phyloP scores from a whole-genome alignment of 1,139 yeast species.

The Candida neerlandica region DNA sequence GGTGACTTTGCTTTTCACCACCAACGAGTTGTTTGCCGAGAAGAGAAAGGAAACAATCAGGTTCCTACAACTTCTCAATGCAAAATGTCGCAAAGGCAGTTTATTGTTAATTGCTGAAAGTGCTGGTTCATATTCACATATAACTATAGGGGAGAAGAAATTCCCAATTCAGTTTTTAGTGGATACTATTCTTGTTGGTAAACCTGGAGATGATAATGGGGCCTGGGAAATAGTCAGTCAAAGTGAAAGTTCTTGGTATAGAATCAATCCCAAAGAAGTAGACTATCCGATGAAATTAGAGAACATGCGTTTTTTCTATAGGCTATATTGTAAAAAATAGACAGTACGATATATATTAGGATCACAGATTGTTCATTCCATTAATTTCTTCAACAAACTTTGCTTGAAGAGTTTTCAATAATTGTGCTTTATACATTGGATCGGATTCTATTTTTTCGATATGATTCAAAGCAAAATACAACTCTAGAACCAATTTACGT shows the following conservation, averaged over 20 bases:
- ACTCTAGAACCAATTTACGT: conserved; percentile 17
- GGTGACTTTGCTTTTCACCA: conserved; percentile 77
- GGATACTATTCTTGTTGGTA: conserved; percentile 70
- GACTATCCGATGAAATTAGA: conserved; percentile 74
- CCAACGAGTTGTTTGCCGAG: conserved; percentile 80
- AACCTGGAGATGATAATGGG: conserved; percentile 49
- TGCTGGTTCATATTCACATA: conserved; percentile 88
- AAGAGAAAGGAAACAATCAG: conserved; percentile 62
- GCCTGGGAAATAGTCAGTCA: conserved; percentile 67
- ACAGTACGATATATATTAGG: neutral
- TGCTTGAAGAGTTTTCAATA: conserved; percentile 14
- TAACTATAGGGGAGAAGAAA: conserved; percentile 69
- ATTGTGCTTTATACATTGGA: conserved; percentile 12
- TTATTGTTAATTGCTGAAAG: conserved; percentile 74
- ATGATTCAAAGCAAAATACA: conserved; percentile 17
- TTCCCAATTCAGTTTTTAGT: conserved; percentile 84
- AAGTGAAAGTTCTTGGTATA: conserved; percentile 82
- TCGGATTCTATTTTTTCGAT: conserved; percentile 11
- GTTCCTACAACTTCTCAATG: conserved; percentile 55
- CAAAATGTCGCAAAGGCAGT: conserved; percentile 55
- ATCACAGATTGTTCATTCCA: neutral
- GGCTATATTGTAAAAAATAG: conserved; percentile 62
- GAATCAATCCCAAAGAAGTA: conserved; percentile 56
- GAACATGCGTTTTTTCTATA: conserved; percentile 83
- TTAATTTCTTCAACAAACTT: conserved; percentile 18